Conservation (phyloP, 1,284 basidiomycete genomes). For the Ceratobasidium sp. region DNA sequence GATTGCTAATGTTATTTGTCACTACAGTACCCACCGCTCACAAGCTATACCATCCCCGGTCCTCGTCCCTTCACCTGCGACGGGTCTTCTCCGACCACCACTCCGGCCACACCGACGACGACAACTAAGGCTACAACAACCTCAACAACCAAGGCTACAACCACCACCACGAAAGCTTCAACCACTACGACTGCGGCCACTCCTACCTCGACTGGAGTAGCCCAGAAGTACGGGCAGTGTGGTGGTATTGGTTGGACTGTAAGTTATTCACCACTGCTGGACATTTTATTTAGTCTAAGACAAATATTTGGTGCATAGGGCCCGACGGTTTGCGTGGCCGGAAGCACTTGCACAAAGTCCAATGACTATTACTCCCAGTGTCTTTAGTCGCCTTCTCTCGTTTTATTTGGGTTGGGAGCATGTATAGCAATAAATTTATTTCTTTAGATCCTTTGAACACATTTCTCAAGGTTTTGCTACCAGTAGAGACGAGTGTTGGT, state of each 20-base stretch:
- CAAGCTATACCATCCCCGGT: constrained; percentile 43
- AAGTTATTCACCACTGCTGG: neutral
- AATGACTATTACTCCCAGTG: constrained; percentile 47
- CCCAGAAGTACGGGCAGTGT: constrained; percentile 45
- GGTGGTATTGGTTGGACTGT: constrained; percentile 40
- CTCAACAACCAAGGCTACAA: constrained; percentile 7
- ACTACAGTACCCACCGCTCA: constrained; percentile 31
- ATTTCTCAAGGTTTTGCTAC: neutral
- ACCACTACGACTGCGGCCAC: constrained; percentile 33
- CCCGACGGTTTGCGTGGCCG: constrained; percentile 38
- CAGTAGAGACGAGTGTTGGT: neutral
- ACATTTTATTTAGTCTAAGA: neutral
- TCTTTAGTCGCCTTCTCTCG: constrained; percentile 1
- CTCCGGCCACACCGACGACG: constrained; percentile 20
- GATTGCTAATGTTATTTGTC: neutral
- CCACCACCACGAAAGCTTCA: constrained; percentile 12
- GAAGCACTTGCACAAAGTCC: constrained; percentile 37
- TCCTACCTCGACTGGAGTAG: constrained; percentile 30
- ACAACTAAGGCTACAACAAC: constrained; percentile 20
- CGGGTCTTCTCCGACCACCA: constrained; percentile 29
- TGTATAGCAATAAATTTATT: constrained; percentile 2
- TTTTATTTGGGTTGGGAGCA: neutral
- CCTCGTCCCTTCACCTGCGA: constrained; percentile 48
- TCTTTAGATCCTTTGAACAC: neutral
- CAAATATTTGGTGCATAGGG: constrained; percentile 2